These are phyloP conservation scores for Marasmius sp. DNA, from an alignment of 1,284 basidiomycete species.

Conservation along the genomic window DNA sequence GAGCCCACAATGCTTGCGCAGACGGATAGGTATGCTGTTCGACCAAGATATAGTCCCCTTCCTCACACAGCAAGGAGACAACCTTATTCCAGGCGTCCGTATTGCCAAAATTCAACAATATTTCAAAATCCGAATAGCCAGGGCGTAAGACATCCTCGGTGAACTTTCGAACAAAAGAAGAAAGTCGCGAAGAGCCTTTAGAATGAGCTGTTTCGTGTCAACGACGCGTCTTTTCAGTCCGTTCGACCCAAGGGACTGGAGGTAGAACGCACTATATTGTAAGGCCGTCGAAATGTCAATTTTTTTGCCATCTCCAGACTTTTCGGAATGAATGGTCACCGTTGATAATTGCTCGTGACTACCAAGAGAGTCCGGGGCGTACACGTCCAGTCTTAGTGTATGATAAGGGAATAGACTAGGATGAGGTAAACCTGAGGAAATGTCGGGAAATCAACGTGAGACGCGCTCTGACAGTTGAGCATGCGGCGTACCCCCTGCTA, in stretches of 20 bases:
- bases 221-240: not conserved
- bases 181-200: slow-evolving; percentile 7
- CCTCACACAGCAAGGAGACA: slow-evolving; percentile 43
- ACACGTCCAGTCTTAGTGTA: not conserved
- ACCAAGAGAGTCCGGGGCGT: not conserved
- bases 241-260: not conserved
- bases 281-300: not conserved
- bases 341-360: not conserved
- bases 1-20: slow-evolving; percentile 31
- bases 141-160: slow-evolving; percentile 12
- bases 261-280: slow-evolving; percentile 2
- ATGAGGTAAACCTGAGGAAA: slow-evolving; percentile 11
- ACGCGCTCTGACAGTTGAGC: not conserved
- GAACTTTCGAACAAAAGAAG: slow-evolving; percentile 10
- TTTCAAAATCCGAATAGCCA: slow-evolving; percentile 12
- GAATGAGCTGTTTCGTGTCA: not conserved
- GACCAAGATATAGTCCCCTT: slow-evolving; percentile 54
- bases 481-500: slow-evolving; percentile 12
- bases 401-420: slow-evolving; percentile 13
- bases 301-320: not conserved
- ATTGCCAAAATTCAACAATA: slow-evolving; percentile 24
- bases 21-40: slow-evolving; percentile 51
- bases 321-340: not conserved
- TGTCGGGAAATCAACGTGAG: not conserved
- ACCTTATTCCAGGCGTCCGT: slow-evolving; percentile 37